Base-by-base conservation (phyloP, 2,329 filamentous ascomycete genomes). In the Hirsutella rhossiliensis region DNA sequence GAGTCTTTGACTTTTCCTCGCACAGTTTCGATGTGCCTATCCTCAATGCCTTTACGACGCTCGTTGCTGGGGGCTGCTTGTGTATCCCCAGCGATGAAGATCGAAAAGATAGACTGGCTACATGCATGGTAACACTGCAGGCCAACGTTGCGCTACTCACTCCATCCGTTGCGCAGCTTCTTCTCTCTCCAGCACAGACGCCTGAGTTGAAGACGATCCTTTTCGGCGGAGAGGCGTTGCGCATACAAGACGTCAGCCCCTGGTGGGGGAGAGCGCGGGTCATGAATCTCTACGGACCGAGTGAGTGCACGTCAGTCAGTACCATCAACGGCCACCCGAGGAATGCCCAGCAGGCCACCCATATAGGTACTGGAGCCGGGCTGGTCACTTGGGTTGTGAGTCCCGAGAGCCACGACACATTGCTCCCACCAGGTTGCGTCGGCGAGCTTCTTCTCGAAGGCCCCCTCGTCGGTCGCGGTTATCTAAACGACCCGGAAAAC, bases 391-490 rank as follows among this genome's bases (percentile, higher is more conserved):
- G 53, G 52, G 46, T 54, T 7, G 46, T 54, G 11, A 20, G 43
- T 17, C n/a, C 47, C 11, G 36, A 52, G 12, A 38, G 46, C 13
- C 47, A 50, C 37, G 32, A 20, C 4, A 13, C 43, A 38, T 38
- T 56, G 3, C 46, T 46, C 0, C 41, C 50, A 0, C 45, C 55
- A 32, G 48, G 49, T 6, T 32, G 41, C 13, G 37, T 52, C 3
- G 54, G 53, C 12, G 52, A 56, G 31, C 45, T 52, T 0, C 41
- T 46, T 6, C 46, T 56, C 11, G 53, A 56, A 18, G 50, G 49
- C 1, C 49, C 50, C 11, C 41, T 48, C 2, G 47, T 56, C 17
- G 50, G 51, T 6, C 40, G 43, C 0, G 51, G 51, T 17, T 56
- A 45, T 18, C 44, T 53, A 18, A 13, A 45, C 3, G 42, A 48